Evolutionary conservation across 805 yeast genomes (phyloP), one percentile per base, ranked within the genome.

Genomic region (Torulaspora quercuum): DNA sequence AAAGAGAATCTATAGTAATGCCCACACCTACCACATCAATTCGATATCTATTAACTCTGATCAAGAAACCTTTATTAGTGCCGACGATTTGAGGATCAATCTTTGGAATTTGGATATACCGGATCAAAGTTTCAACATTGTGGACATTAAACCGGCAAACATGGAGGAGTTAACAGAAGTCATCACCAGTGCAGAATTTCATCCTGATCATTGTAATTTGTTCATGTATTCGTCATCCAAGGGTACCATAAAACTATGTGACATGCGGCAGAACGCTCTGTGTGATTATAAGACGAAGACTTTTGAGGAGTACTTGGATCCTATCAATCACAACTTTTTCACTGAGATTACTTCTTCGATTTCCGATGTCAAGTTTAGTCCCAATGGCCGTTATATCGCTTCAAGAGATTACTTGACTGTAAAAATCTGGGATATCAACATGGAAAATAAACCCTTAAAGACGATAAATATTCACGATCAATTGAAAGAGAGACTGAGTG

Each of bases 111-210:
- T 89, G 49, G 88, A 86, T 37, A 84, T 88, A 50, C 87, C 96
- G 13, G 95, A 90, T 64, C 96, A 90, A 67, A 78, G 89, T 53
- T 92, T 92, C 66, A 94, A 92, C 63, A 92, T 92, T 48, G 97
- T 92, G 41, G 98, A 92, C 65, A 92, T 92, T 56, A 88, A 94
- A 62, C 99, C 99, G 7, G 85, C 88, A 5, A 88, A 88, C 64
- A 94, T 92, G 98, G 99, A 92, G 68, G 99, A 92, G 66, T 75
- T 92, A 53, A 90, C 98, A 7, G 98, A 92, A 64, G 98, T 92
- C 35, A 90, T 92, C 48, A 92, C 99, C 11, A 76, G 89, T 55
- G 94, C 97, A 2, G 95, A 89, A 61, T 92, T 92, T 68, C 97
- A 94, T 63, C 98, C 99, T 10, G 65, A 69, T 29, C 80, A 80